A percentile compares a stretch with the other conserved stretches of the same genome.
Conservation (phyloP, 768 basidiomycete genomes). For the Tulasnella calospora region DNA sequence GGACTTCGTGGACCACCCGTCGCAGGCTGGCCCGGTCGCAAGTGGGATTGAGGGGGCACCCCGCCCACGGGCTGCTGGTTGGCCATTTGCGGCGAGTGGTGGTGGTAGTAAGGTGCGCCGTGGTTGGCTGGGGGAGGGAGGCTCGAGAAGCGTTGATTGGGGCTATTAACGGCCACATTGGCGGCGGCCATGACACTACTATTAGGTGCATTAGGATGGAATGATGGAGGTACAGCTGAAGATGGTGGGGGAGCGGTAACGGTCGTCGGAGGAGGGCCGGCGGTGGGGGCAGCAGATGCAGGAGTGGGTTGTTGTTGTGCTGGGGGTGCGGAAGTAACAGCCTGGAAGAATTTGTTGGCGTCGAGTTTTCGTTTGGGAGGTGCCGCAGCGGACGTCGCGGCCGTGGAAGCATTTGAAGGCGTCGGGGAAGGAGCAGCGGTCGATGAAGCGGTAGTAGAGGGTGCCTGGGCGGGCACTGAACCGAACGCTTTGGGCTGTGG, state of each 20-base stretch:
- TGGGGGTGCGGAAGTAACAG: conserved; percentile 17
- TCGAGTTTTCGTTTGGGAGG: conserved; percentile 41
- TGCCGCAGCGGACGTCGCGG: conserved; percentile 27
- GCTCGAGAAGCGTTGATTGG: not conserved
- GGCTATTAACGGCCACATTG: not conserved
- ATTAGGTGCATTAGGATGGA: conserved; percentile 31
- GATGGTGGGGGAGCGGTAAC: conserved; percentile 42
- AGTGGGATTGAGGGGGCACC: conserved; percentile 43
- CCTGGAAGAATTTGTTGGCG: conserved; percentile 44
- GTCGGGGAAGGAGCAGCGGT: conserved; percentile 6
- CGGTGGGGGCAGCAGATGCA: conserved; percentile 26
- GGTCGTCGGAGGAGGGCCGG: conserved; percentile 30
- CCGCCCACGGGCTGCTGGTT: conserved; percentile 42
- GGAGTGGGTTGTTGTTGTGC: conserved; percentile 25
- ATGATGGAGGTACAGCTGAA: conserved; percentile 53
- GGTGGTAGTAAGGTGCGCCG: conserved; percentile 32
- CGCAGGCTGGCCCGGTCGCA: conserved; percentile 36
- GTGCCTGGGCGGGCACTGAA: not conserved
- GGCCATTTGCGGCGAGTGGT: conserved; percentile 36
- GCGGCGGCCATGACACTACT: conserved; percentile 32
- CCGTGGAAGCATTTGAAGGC: conserved; percentile 28
- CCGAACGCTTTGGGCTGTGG: not conserved
- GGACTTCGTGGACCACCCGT: not conserved
- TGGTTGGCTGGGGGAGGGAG: conserved; percentile 41
- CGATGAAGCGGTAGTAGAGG: not conserved